Evolutionary conservation across 768 basidiomycete species (phyloP).

Genomic region (Lactifluus piperatus): DNA sequence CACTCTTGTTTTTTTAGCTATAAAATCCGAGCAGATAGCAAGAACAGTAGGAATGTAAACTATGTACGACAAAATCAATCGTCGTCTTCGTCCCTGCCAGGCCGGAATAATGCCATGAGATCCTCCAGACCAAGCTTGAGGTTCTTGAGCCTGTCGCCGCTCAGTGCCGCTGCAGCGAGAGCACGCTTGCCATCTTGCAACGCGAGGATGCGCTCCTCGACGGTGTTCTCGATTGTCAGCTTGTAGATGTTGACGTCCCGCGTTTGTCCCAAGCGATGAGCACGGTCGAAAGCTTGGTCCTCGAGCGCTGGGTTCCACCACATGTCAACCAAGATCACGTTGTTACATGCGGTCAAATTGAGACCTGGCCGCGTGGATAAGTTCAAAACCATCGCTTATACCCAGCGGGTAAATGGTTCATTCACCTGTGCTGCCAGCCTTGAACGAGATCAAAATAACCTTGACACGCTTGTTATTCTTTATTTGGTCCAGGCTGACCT

Average conservation of each 20-base stretch:
- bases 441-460: constrained; percentile 93
- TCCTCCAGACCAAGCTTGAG: constrained; percentile 81
- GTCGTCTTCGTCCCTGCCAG: constrained; percentile 42
- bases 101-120: constrained; percentile 69
- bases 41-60: neutral
- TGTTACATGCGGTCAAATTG: constrained; percentile 88
- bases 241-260: constrained; percentile 84
- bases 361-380: constrained; percentile 42
- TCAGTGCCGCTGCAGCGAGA: constrained; percentile 73
- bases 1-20: neutral
- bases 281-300: constrained; percentile 92
- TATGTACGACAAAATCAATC: neutral
- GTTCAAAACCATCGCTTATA: neutral
- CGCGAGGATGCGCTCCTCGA: constrained; percentile 82
- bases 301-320: constrained; percentile 95
- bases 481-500: constrained; percentile 67
- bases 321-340: constrained; percentile 85
- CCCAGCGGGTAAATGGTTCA: neutral
- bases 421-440: constrained; percentile 85
- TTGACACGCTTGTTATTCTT: constrained; percentile 44
- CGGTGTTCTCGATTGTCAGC: constrained; percentile 77
- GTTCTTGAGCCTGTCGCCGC: constrained; percentile 82
- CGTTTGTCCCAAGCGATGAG: constrained; percentile 84
- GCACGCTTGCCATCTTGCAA: constrained; percentile 91
- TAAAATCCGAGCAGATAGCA: neutral